Conservation (phyloP, 441 rosid genomes). For the Adansonia gregorii region DNA sequence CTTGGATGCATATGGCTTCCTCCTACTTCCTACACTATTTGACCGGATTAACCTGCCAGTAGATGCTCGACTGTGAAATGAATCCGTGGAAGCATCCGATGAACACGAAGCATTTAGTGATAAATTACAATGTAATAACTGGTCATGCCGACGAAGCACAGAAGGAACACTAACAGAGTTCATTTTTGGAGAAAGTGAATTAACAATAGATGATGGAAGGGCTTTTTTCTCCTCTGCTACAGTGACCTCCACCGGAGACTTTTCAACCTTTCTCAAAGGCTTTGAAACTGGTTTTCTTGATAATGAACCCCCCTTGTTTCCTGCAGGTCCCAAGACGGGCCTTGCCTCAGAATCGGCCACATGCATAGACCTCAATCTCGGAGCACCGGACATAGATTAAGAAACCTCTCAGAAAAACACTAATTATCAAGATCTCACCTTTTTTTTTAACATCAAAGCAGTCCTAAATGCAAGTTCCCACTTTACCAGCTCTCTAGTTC, state of each 20-base stretch:
- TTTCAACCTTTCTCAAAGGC: constrained; percentile 59
- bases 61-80: constrained; percentile 82
- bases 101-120: constrained; percentile 88
- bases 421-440: constrained; percentile 29
- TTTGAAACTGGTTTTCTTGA: constrained; percentile 56
- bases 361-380: constrained; percentile 70
- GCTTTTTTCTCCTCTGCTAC: constrained; percentile 46
- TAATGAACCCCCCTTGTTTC: constrained; percentile 61
- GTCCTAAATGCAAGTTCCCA: constrained; percentile 20
- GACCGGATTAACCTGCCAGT: constrained; percentile 75
- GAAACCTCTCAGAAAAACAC: constrained; percentile 24
- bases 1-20: constrained; percentile 61
- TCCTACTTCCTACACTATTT: constrained; percentile 58
- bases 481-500: constrained; percentile 21
- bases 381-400: constrained; percentile 58
- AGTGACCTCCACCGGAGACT: constrained; percentile 40
- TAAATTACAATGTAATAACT: constrained; percentile 61
- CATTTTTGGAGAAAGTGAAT: constrained; percentile 53
- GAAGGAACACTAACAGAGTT: constrained; percentile 56
- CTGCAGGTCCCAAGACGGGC: constrained; percentile 63
- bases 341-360: constrained; percentile 73
- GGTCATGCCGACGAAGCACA: constrained; percentile 72
- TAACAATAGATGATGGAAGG: constrained; percentile 37
- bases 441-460: constrained; percentile 21
- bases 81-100: constrained; percentile 91